phyloP scores from a whole-genome alignment of 257 asterid species.

The Dorcoceras hygrometricum region DNA sequence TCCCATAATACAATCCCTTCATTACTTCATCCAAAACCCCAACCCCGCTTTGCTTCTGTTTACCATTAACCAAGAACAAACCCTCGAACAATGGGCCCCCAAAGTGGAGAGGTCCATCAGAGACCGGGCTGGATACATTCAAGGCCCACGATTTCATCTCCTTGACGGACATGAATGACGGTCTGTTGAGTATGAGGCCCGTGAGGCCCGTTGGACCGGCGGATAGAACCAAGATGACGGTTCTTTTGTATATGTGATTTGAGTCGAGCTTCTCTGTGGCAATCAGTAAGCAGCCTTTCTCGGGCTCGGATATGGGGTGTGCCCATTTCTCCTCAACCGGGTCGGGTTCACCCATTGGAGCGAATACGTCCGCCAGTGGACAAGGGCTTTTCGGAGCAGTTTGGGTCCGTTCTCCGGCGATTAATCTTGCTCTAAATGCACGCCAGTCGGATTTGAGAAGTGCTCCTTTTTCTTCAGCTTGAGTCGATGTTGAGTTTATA shows the following conservation, averaged over 20 bases:
- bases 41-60: constrained; percentile 38
- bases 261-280: constrained; percentile 88
- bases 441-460: constrained; percentile 66
- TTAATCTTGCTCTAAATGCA: constrained; percentile 67
- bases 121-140: constrained; percentile 46
- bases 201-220: constrained; percentile 64
- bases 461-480: constrained; percentile 47
- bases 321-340: constrained; percentile 68
- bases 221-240: constrained; percentile 66
- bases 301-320: constrained; percentile 72
- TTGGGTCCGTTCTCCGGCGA: constrained; percentile 45
- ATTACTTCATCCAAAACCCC: constrained; percentile 77
- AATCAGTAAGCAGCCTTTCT: constrained; percentile 67
- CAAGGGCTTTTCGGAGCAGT: constrained; percentile 26
- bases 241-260: constrained; percentile 77
- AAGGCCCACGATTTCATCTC: constrained; percentile 56
- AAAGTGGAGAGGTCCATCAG: constrained; percentile 63
- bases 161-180: constrained; percentile 91
- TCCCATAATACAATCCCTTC: constrained; percentile 80
- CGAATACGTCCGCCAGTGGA: not conserved
- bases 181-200: constrained; percentile 79
- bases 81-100: constrained; percentile 93
- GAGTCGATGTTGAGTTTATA: constrained; percentile 26
- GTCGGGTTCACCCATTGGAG: constrained; percentile 26
- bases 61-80: constrained; percentile 51